phyloP scores from a whole-genome alignment of 495 filamentous ascomycete genomes.

The Neurospora sp. region DNA sequence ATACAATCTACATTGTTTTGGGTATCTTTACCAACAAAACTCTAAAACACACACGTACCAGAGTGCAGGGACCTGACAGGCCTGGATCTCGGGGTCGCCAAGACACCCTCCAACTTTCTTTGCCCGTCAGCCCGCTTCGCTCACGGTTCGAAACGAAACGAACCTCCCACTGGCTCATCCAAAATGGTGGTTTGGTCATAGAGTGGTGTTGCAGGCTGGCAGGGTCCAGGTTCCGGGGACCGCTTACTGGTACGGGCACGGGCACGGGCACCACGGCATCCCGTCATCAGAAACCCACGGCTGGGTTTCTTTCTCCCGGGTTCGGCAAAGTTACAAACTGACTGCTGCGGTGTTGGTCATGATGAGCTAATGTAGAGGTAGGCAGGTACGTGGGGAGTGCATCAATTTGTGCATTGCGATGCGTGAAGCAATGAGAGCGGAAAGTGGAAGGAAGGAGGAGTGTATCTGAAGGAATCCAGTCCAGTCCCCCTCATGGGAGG shows the following conservation, averaged over 20 bases:
- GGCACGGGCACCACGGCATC: background rate
- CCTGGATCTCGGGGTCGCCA: background rate
- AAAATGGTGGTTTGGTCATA: background rate
- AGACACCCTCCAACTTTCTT: background rate
- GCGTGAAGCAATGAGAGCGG: background rate
- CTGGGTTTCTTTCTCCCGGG: background rate
- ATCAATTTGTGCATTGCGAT: background rate
- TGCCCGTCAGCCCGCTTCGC: background rate
- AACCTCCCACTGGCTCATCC: background rate
- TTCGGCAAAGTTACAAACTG: background rate
- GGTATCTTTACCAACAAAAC: background rate
- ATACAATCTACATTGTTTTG: background rate
- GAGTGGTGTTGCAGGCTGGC: background rate
- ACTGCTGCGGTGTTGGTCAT: background rate
- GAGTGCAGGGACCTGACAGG: background rate
- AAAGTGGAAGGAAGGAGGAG: background rate
- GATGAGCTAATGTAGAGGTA: background rate
- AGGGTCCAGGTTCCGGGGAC: conserved; percentile 1
- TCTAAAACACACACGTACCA: background rate
- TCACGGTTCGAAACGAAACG: background rate
- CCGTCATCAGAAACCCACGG: background rate
- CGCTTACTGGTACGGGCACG: background rate
- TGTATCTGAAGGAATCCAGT: background rate
- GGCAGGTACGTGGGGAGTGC: background rate
- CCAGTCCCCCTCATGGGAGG: background rate